Evolutionary conservation across 805 yeast genomes (phyloP).

Genomic region (Candida ovalis): DNA sequence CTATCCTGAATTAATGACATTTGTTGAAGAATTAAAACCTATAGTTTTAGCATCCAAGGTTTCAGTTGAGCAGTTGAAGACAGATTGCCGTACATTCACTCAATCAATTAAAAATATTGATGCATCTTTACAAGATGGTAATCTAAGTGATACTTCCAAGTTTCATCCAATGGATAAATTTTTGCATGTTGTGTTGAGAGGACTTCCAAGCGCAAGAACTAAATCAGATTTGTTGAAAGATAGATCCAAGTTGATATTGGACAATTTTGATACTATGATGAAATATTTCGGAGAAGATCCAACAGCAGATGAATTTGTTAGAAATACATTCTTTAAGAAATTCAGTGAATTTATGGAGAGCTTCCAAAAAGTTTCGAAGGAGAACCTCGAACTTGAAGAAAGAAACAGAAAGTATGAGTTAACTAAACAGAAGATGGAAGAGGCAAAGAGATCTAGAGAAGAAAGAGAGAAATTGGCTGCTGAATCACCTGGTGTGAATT

Average conservation of each 20-base stretch:
- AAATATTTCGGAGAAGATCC: conserved; percentile 88
- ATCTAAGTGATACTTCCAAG: conserved; percentile 68
- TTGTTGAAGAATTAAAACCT: conserved; percentile 68
- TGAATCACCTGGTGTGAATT: conserved; percentile 19
- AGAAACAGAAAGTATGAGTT: conserved; percentile 74
- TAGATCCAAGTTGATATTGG: conserved; percentile 57
- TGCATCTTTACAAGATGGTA: conserved; percentile 75
- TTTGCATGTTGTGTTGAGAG: conserved; percentile 54
- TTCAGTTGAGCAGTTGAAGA: conserved; percentile 75
- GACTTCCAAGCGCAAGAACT: conserved; percentile 69
- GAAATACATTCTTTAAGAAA: conserved; percentile 69
- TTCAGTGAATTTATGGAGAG: conserved; percentile 77
- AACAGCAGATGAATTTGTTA: conserved; percentile 54
- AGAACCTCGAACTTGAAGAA: conserved; percentile 78
- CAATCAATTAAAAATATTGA: conserved; percentile 64
- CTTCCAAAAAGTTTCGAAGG: conserved; percentile 74
- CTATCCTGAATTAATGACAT: conserved; percentile 73
- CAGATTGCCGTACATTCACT: conserved; percentile 65
- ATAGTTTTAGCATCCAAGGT: conserved; percentile 62
- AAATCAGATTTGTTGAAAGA: conserved; percentile 63
- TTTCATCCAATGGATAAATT: conserved; percentile 86
- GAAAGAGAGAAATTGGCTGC: conserved; percentile 40
- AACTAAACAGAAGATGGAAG: conserved; percentile 60
- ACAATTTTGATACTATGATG: conserved; percentile 71
- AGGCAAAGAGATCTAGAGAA: conserved; percentile 30